A percentile compares a stretch with the other conserved stretches of the same genome.
These are phyloP conservation scores for Volvox carteri DNA, from an alignment of 163 green algal genomes.

Conservation along the genomic window DNA sequence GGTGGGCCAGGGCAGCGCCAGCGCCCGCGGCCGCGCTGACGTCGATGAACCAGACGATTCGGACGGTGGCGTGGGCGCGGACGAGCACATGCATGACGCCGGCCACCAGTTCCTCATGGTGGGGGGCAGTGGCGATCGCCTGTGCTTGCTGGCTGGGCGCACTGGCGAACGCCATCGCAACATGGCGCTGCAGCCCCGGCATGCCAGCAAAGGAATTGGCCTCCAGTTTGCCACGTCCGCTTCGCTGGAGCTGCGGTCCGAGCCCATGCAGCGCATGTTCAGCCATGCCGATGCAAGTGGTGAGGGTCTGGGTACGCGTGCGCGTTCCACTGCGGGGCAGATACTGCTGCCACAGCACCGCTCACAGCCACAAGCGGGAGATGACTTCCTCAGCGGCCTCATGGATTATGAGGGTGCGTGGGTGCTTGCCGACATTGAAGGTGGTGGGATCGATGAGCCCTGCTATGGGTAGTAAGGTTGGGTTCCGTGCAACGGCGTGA, in stretches of 20 bases:
- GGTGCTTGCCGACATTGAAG: not conserved
- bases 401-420: constrained; percentile 56
- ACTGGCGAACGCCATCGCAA: not conserved
- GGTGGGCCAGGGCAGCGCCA: not conserved
- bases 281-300: not conserved
- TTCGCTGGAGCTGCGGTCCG: not conserved
- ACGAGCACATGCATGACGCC: constrained; percentile 29
- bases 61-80: not conserved
- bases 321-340: not conserved
- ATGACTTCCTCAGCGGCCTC: constrained; percentile 33
- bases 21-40: not conserved
- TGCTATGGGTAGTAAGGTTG: too few relatives aligned
- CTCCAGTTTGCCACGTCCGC: not conserved
- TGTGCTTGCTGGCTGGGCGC: not conserved
- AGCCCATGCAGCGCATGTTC: not conserved
- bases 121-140: not conserved
- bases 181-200: not conserved
- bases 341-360: not conserved
- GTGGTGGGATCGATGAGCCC: too few relatives aligned
- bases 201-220: not conserved
- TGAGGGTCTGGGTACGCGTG: not conserved
- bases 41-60: not conserved
- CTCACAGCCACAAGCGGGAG: not conserved
- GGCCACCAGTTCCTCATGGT: not conserved
- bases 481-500: too few relatives aligned